phyloP scores from a whole-genome alignment of 257 asterid genomes.

The Prunella vulgaris region DNA sequence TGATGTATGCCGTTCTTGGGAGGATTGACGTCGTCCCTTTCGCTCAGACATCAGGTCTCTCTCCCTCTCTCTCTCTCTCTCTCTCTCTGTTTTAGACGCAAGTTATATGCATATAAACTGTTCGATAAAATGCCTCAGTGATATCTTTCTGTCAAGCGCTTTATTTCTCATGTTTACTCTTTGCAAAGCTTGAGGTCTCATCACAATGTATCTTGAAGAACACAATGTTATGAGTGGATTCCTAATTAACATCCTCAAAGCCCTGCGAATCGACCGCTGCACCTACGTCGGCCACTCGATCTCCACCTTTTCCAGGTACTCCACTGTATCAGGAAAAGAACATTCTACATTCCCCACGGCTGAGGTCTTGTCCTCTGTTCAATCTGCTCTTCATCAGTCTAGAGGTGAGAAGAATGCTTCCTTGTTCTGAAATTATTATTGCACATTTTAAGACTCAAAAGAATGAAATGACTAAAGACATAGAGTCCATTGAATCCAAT shows the following conservation, averaged over 20 bases:
- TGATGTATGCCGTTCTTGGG: too few species aligned
- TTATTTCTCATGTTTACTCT: too few species aligned
- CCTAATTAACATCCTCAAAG: conserved; percentile 62
- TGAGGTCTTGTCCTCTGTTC: conserved; percentile 49
- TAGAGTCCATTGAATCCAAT: not conserved
- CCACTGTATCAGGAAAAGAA: conserved; percentile 37
- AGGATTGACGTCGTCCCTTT: too few species aligned
- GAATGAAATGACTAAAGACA: not conserved
- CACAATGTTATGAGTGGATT: too few species aligned
- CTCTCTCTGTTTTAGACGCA: too few species aligned
- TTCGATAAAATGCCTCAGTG: too few species aligned
- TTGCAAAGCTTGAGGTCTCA: too few species aligned
- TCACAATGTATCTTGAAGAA: too few species aligned
- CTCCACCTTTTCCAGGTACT: conserved; percentile 84
- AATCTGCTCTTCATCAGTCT: conserved; percentile 48
- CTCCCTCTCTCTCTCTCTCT: too few species aligned
- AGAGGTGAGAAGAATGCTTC: conserved; percentile 43
- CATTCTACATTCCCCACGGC: conserved; percentile 21
- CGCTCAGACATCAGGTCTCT: too few species aligned
- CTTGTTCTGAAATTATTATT: not conserved
- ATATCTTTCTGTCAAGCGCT: too few species aligned
- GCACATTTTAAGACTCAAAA: conserved; percentile 1
- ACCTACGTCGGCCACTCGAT: conserved; percentile 92
- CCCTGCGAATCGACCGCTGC: conserved; percentile 57
- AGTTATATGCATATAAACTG: too few species aligned